phyloP scores from a whole-genome alignment of 805 yeast genomes.

The Myxozyma neotropica region DNA sequence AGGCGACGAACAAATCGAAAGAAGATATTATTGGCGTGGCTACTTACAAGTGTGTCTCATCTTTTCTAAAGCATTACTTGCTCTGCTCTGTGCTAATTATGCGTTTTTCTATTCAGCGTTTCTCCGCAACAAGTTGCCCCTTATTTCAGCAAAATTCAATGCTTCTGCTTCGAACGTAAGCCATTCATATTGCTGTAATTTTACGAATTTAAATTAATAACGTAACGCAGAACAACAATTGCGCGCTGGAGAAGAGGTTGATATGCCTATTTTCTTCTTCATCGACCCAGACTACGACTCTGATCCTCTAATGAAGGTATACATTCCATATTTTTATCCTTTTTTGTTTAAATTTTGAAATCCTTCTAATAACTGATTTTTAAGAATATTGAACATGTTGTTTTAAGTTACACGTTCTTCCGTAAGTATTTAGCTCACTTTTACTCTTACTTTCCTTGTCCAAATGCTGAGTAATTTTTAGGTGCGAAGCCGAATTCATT shows the following conservation, averaged over 20 bases:
- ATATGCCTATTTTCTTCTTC: conserved; percentile 97
- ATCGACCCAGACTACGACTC: conserved; percentile 94
- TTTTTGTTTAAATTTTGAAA: conserved; percentile 45
- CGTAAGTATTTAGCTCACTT: conserved; percentile 40
- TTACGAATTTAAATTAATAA: not conserved
- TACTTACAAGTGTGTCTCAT: conserved; percentile 55
- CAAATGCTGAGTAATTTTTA: not conserved
- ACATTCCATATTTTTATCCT: conserved; percentile 32
- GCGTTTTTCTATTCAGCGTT: conserved; percentile 55
- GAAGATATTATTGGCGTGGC: conserved; percentile 98
- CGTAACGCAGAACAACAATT: conserved; percentile 78
- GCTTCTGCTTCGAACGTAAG: conserved; percentile 82
- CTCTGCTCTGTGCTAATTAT: not conserved
- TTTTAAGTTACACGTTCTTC: conserved; percentile 91
- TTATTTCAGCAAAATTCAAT: conserved; percentile 94
- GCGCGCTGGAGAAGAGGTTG: conserved; percentile 95
- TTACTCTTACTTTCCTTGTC: too few species aligned
- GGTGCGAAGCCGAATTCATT: conserved; percentile 12
- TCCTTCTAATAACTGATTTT: not conserved
- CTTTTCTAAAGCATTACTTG: not conserved
- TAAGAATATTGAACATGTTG: conserved; percentile 84
- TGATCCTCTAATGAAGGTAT: conserved; percentile 83
- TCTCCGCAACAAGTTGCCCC: conserved; percentile 96
- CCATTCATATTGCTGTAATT: not conserved
- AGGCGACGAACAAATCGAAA: conserved; percentile 81